Percentiles rank a stretch among this genome's conserved stretches.
Conservation (phyloP, 371 early-diverging fungal species). For the Mycotypha africana region DNA sequence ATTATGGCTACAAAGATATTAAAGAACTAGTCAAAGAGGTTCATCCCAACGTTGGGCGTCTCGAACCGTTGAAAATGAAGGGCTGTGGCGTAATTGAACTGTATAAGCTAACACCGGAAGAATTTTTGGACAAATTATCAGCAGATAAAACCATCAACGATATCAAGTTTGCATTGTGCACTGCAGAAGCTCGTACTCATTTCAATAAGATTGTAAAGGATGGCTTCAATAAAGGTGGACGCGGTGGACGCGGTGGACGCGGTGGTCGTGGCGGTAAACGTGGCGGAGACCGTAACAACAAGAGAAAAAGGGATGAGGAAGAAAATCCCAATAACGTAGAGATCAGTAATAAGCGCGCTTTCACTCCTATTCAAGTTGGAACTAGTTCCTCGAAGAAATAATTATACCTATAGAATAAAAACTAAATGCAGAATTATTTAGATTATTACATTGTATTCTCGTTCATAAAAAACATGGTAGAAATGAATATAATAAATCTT, state of each 20-base stretch:
- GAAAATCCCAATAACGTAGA: constrained; percentile 5
- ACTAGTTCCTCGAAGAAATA: too few species aligned
- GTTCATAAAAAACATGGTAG: too few species aligned
- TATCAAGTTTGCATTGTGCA: constrained; percentile 11
- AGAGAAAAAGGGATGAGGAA: constrained; percentile 3
- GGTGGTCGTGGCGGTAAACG: constrained; percentile 16
- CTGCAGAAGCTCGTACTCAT: constrained; percentile 12
- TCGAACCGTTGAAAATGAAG: constrained; percentile 10
- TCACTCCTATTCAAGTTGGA: constrained; percentile 5
- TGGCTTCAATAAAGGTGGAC: constrained; percentile 4
- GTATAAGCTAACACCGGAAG: constrained; percentile 24
- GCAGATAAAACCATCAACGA: constrained; percentile 21
- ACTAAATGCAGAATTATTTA: too few species aligned
- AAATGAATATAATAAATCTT: too few species aligned
- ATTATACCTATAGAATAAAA: too few species aligned
- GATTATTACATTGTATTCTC: too few species aligned
- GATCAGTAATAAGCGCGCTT: constrained; percentile 11
- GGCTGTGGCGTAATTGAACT: constrained; percentile 33
- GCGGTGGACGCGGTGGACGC: constrained; percentile 21
- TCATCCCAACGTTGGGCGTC: constrained; percentile 9
- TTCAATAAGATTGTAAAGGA: constrained; percentile 20
- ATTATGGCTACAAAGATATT: constrained; percentile 19
- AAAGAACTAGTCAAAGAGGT: constrained; percentile 18
- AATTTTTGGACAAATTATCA: constrained; percentile 23
- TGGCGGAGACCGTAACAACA: constrained; percentile 8